Evolutionary conservation across 2,329 filamentous ascomycete species (phyloP), one percentile per base, ranked within the genome.

Genomic region (Sporothrix sp.): DNA sequence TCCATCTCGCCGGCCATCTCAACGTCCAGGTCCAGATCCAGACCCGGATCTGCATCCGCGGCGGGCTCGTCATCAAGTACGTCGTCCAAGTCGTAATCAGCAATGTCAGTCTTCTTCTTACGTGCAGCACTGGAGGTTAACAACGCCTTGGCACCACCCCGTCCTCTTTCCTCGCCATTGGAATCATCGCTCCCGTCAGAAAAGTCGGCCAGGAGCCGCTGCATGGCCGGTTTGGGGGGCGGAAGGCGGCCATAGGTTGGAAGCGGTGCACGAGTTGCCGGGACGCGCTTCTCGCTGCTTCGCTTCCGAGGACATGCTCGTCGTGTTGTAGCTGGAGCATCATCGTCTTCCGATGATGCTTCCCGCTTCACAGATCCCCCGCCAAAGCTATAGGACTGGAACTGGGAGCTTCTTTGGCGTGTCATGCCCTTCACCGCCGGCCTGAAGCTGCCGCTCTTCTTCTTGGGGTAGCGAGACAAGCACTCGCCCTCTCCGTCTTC

Each of bases 351-450:
- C 7, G 25, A n/a, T n/a, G 18, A 21, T 18, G 16, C 18, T 21
- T 49, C 46, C 3, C 27, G 21, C 14, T 53, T 33, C 10, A 37
- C 23, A 13, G 18, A 16, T 3, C 20, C 52, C n/a, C 45, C 48
- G 2, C 20, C 25, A 33, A 58, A 58, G 27, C 36, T 52, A 39
- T 58, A 57, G 4, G 55, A 49, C 38, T 57, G 55, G 14, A 47
- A 54, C 25, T 58, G 56, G 13, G 56, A 54, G 28, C 50, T 54
- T 33, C 56, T 21, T 45, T 54, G 50, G 35, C 50, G 52, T 11
- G 56, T 58, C 55, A 55, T 48, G 25, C 55, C 56, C 27, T 58
- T 58, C 20, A 52, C 30, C 8, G 51, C 16, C n/a, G 53, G 52
- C 42, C 43, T 51, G 33, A 43, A 47, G 18, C 46, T 42, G 23